phyloP scores from a whole-genome alignment of 2,329 filamentous ascomycete genomes.

The Xylariales sp. region DNA sequence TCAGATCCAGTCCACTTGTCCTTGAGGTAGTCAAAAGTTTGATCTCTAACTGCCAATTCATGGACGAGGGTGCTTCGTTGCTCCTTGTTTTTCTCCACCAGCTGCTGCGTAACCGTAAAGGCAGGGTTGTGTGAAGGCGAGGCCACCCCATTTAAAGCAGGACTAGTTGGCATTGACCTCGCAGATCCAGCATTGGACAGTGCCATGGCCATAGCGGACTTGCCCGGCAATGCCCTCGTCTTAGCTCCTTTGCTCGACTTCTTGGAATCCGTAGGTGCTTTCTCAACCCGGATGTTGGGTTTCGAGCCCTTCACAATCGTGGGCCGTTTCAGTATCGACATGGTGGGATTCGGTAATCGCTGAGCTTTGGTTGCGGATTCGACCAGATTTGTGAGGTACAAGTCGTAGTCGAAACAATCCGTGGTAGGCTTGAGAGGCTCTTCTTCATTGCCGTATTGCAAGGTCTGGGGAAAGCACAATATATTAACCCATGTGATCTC shows the following conservation, averaged over 20 bases:
- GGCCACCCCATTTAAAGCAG: slow-evolving; percentile 47
- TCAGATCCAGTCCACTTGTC: slow-evolving; percentile 46
- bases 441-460: slow-evolving; percentile 48
- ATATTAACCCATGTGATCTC: slow-evolving; percentile 2
- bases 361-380: slow-evolving; percentile 41
- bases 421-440: slow-evolving; percentile 40
- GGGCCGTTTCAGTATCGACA: slow-evolving; percentile 44
- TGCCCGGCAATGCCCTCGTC: slow-evolving; percentile 21
- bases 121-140: slow-evolving; percentile 55
- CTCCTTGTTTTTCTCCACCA: slow-evolving; percentile 49
- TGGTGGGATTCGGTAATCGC: slow-evolving; percentile 44
- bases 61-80: slow-evolving; percentile 53
- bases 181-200: slow-evolving; percentile 32
- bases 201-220: slow-evolving; percentile 36
- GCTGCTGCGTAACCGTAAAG: slow-evolving; percentile 45
- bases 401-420: slow-evolving; percentile 47
- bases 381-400: slow-evolving; percentile 51
- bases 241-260: slow-evolving; percentile 25
- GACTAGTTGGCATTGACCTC: slow-evolving; percentile 49
- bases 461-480: slow-evolving; percentile 34
- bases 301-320: slow-evolving; percentile 11
- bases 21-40: slow-evolving; percentile 43
- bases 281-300: slow-evolving; percentile 13
- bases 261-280: slow-evolving; percentile 11
- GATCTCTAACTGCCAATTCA: slow-evolving; percentile 52